phyloP scores from a whole-genome alignment of 164 flowering plant species.

The Dillenia suffruticosa region DNA sequence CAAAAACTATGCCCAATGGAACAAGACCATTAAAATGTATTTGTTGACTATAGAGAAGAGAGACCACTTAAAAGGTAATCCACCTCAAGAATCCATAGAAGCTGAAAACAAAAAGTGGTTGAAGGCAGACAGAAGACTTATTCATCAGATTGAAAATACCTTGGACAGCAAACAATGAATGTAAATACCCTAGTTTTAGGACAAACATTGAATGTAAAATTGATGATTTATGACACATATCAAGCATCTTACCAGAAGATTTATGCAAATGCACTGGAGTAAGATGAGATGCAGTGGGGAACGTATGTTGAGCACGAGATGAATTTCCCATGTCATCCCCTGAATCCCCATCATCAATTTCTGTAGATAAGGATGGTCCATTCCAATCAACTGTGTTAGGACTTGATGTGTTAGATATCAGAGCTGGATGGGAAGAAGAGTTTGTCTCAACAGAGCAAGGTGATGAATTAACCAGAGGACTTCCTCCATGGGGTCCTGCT shows the following conservation, averaged over 20 bases:
- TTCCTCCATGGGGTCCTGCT: constrained; percentile 22
- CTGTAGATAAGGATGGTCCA: constrained; percentile 37
- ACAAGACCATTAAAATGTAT: no score
- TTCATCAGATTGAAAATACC: no score
- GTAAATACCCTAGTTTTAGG: no score
- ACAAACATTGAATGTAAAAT: no score
- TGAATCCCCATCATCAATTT: constrained; percentile 44
- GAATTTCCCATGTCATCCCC: constrained; percentile 25
- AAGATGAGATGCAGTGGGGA: constrained; percentile 17
- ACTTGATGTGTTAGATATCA: constrained; percentile 39
- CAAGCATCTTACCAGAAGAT: constrained; percentile 21
- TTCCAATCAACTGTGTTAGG: constrained; percentile 36
- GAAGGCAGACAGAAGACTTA: no score
- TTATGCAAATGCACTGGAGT: constrained; percentile 18
- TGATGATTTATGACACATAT: no score
- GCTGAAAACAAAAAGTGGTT: no score
- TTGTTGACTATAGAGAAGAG: no score
- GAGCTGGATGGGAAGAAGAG: constrained; percentile 30
- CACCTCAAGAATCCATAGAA: no score
- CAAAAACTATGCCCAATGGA: no score
- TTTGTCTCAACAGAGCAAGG: constrained; percentile 21
- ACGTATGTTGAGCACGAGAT: constrained; percentile 17
- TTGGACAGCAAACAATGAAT: no score
- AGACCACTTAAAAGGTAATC: no score
- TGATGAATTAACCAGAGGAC: constrained; percentile 25